phyloP scores from a whole-genome alignment of 805 yeast genomes.

The Cephaloascus fragrans region DNA sequence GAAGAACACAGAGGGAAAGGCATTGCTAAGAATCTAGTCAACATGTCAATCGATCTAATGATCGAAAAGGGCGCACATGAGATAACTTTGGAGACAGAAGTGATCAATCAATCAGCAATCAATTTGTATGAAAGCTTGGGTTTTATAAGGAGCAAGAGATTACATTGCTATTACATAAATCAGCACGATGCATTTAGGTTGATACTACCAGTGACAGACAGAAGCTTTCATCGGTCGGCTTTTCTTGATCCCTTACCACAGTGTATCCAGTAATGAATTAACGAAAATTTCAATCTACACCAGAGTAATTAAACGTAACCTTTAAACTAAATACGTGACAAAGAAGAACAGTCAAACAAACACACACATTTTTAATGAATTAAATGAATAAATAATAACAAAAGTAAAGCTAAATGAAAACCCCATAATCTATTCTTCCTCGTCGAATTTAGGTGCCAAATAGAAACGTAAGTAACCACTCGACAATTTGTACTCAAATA shows the following conservation, averaged over 20 bases:
- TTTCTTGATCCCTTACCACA: slow-evolving; percentile 25
- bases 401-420: slow-evolving; percentile 1
- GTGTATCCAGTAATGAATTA: not conserved
- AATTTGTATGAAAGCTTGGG: slow-evolving; percentile 67
- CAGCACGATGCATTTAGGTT: slow-evolving; percentile 90
- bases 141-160: slow-evolving; percentile 61
- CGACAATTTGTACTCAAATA: slow-evolving; percentile 84
- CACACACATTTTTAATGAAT: not conserved
- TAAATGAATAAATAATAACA: slow-evolving; percentile 1
- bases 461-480: slow-evolving; percentile 92
- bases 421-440: slow-evolving; percentile 48
- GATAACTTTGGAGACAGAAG: slow-evolving; percentile 89
- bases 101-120: slow-evolving; percentile 63
- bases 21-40: slow-evolving; percentile 68
- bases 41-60: slow-evolving; percentile 55
- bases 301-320: too few relatives aligned
- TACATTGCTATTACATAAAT: slow-evolving; percentile 81
- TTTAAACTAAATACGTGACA: too few relatives aligned
- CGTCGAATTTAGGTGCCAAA: slow-evolving; percentile 96
- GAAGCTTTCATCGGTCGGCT: slow-evolving; percentile 35
- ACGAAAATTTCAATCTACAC: too few relatives aligned
- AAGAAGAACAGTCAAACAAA: too few relatives aligned
- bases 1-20: slow-evolving; percentile 66
- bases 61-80: slow-evolving; percentile 66
- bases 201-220: slow-evolving; percentile 68